Evolutionary conservation across 1,284 basidiomycete genomes (phyloP).

Genomic region (Kwoniella shivajii): DNA sequence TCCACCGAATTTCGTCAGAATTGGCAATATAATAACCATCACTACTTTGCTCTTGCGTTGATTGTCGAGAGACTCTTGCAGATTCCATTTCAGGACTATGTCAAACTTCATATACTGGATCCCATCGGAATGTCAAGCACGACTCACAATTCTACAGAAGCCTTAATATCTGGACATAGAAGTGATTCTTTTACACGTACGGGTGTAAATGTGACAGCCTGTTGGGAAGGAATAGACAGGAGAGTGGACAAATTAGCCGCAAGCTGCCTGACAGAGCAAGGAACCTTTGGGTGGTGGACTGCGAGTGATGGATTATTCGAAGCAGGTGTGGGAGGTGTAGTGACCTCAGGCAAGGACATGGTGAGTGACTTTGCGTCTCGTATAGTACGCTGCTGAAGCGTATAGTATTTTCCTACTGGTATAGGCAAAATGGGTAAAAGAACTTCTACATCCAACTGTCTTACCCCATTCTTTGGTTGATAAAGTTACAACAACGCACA

Average conservation of each 20-base stretch:
- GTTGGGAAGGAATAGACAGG: constrained; percentile 5
- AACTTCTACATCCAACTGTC: constrained; percentile 32
- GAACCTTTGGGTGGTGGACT: constrained; percentile 29
- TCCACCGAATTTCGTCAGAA: constrained; percentile 36
- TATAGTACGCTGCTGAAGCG: not conserved
- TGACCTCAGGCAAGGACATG: constrained; percentile 33
- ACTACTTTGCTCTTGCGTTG: constrained; percentile 28
- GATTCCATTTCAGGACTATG: constrained; percentile 27
- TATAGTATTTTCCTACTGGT: not conserved
- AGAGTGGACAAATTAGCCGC: not conserved
- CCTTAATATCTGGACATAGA: constrained; percentile 14
- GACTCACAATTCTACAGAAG: constrained; percentile 23
- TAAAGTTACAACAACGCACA: constrained; percentile 12
- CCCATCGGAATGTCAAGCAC: constrained; percentile 37
- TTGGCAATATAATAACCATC: constrained; percentile 45
- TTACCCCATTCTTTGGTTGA: constrained; percentile 26
- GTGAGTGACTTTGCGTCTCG: constrained; percentile 19
- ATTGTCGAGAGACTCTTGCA: constrained; percentile 35
- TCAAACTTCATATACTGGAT: constrained; percentile 34
- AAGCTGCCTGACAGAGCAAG: constrained; percentile 20
- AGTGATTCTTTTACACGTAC: constrained; percentile 23
- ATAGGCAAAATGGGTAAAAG: constrained; percentile 32
- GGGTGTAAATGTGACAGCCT: constrained; percentile 13
- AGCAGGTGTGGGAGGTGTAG: constrained; percentile 36
- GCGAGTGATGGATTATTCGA: constrained; percentile 18